Base-by-base conservation (phyloP, 148 eudicot genomes). In the Rhododendron vialii region DNA sequence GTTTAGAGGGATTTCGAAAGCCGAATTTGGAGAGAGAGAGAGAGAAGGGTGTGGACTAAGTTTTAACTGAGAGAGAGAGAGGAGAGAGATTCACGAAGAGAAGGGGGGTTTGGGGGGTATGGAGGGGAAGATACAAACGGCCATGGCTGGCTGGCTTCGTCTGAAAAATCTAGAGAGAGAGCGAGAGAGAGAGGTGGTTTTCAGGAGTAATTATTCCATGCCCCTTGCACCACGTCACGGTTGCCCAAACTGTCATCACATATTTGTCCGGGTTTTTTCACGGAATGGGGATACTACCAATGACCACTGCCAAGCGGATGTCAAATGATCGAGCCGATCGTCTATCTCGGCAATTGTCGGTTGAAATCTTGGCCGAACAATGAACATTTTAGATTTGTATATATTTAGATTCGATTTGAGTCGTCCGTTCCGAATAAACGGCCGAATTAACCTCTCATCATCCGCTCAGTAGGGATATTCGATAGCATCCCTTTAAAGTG, bases 21-120 rank as follows among this genome's bases (percentile, higher is more conserved):
- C 24, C 8, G 5, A 83, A 45, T 41, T 67, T 35, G 1, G 26
- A 47, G 48, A 61, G 78, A 26, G 47, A 59, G 20, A 24, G 48
- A 4, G 53, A 73, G 20, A 84, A 10, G 38, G 24, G 13, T 15
- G n/a, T 0, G 75, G 20, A 61, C 7, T 12, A 13, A 26, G 35
- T 3, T 65, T n/a, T 10, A 51, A 5, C 24, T 20, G 53, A 0
- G 84, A 2, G 11, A 1, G 13, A 20, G 26, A 24, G 35, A 20
- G 18, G 38, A 75, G 55, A 41, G 79, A 33, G 30, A 71, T 30
- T 69, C 43, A 73, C n/a, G 59, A 76, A 8, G 26, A 57, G 74
- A 78, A 38, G 84, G 26, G 88, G 84, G 86, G 84, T 86, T 86
- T 89, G 85, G 88, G 85, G 48, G 85, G 88, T 30, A 81, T 80